Evolutionary conservation across 2,329 filamentous ascomycete genomes (phyloP).

Genomic region (Conoideocrella luteorostrata): DNA sequence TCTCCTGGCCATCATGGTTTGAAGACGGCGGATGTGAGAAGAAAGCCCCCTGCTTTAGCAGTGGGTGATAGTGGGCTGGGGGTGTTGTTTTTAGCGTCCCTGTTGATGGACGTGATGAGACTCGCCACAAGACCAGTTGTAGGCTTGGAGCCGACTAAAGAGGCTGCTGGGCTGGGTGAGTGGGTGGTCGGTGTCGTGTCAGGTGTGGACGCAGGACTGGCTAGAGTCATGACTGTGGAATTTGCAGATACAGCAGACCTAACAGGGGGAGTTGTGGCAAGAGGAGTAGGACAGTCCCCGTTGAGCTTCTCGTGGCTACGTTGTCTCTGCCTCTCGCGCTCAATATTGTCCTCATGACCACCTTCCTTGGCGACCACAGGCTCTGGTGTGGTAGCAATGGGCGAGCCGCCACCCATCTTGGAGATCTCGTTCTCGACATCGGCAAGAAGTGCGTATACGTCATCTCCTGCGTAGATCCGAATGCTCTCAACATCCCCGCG

Average conservation of each 20-base stretch:
- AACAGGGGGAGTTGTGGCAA: too few relatives aligned
- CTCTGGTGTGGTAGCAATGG: not conserved
- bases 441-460: constrained; percentile 59
- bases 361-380: too few relatives aligned
- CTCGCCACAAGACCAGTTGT: not conserved
- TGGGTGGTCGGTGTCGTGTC: constrained; percentile 1
- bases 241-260: constrained; percentile 6
- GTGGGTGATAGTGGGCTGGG: not conserved
- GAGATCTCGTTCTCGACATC: constrained; percentile 52
- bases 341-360: not conserved
- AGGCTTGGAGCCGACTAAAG: constrained; percentile 7
- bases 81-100: not conserved
- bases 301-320: constrained; percentile 46
- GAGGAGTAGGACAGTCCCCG: constrained; percentile 17
- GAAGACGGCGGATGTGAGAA: constrained; percentile 47
- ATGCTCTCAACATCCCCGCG: constrained; percentile 55
- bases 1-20: constrained; percentile 29
- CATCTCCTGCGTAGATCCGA: constrained; percentile 60
- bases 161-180: constrained; percentile 28
- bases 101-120: not conserved
- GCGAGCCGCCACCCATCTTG: constrained; percentile 24
- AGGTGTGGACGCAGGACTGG: not conserved
- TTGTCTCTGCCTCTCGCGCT: constrained; percentile 36
- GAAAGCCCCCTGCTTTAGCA: constrained; percentile 24
- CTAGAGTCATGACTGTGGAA: constrained; percentile 9